A percentile compares a stretch with the other conserved stretches of the same genome.
Conservation (phyloP, 495 filamentous ascomycete genomes). For the Daldinia caldariorum region DNA sequence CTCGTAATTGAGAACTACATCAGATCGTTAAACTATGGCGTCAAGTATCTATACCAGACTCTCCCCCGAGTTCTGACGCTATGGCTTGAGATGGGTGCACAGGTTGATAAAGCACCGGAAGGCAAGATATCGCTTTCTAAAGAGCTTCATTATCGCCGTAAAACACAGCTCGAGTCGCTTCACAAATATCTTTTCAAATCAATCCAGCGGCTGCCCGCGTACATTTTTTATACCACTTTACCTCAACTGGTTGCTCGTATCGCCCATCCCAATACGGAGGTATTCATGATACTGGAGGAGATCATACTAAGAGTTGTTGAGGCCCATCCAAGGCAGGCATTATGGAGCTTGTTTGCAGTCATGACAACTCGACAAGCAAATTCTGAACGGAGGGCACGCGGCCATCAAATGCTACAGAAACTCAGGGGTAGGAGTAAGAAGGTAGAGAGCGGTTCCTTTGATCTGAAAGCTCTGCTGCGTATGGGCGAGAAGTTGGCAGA, state of each 20-base stretch:
- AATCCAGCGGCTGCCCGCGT: constrained; percentile 78
- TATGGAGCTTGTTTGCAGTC: constrained; percentile 91
- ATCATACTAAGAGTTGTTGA: constrained; percentile 86
- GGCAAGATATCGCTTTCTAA: constrained; percentile 69
- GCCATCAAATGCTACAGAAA: constrained; percentile 58
- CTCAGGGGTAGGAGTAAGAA: constrained; percentile 51
- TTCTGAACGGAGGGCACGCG: constrained; percentile 65
- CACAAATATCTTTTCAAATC: constrained; percentile 79
- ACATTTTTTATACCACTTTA: constrained; percentile 89
- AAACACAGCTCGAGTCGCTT: constrained; percentile 72
- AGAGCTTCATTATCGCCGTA: constrained; percentile 65
- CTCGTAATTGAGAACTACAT: constrained; percentile 93
- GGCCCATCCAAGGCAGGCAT: constrained; percentile 84
- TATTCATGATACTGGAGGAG: constrained; percentile 75
- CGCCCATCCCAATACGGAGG: constrained; percentile 78
- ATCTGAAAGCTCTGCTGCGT: constrained; percentile 76
- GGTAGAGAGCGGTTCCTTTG: constrained; percentile 47
- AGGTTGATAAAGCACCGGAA: constrained; percentile 73
- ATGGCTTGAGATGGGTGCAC: constrained; percentile 89
- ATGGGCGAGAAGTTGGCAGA: constrained; percentile 85
- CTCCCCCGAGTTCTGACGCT: constrained; percentile 89
- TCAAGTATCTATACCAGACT: constrained; percentile 95
- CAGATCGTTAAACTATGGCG: constrained; percentile 83
- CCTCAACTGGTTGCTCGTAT: constrained; percentile 94
- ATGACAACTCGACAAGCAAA: constrained; percentile 59